Evolutionary conservation across 202 grass and related monocot species (phyloP).

Genomic region (Panicum virgatum): DNA sequence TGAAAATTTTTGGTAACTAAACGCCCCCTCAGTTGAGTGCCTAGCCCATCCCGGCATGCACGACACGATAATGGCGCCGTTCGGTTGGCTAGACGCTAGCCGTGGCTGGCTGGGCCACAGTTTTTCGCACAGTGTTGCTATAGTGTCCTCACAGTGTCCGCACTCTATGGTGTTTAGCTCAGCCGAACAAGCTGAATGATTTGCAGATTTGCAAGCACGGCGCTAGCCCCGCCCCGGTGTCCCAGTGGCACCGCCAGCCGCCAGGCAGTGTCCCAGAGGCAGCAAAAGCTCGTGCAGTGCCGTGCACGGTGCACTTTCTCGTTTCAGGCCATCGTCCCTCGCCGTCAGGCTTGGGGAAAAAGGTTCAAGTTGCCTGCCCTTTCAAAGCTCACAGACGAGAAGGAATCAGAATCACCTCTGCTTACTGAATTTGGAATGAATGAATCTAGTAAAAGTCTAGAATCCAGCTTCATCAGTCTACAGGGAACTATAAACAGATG

Average conservation of each 20-base stretch:
- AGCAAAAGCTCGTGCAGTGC: neutral
- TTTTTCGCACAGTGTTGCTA: too few relatives aligned
- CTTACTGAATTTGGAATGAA: neutral
- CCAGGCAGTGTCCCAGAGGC: neutral
- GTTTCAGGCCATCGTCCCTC: neutral
- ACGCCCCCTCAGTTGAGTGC: neutral
- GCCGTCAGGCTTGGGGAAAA: neutral
- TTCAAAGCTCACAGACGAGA: neutral
- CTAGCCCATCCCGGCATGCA: neutral
- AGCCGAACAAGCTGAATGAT: too few relatives aligned
- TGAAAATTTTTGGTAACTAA: too few relatives aligned
- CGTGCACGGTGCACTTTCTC: too few relatives aligned
- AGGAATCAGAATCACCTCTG: neutral
- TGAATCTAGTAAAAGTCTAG: conserved; percentile 28
- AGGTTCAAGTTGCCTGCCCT: neutral
- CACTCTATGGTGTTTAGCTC: too few relatives aligned
- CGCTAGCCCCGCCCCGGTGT: neutral
- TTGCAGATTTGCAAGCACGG: neutral
- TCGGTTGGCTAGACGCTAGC: too few relatives aligned
- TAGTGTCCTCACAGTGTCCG: too few relatives aligned
- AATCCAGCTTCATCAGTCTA: conserved; percentile 31
- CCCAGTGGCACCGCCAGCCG: too few relatives aligned
- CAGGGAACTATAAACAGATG: conserved; percentile 30
- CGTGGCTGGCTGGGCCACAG: too few relatives aligned
- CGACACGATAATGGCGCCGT: neutral